Evolutionary conservation across 352 stramenopile genomes (phyloP), one percentile per base, ranked within the genome.

Genomic region (Phytophthora pluvialis): DNA sequence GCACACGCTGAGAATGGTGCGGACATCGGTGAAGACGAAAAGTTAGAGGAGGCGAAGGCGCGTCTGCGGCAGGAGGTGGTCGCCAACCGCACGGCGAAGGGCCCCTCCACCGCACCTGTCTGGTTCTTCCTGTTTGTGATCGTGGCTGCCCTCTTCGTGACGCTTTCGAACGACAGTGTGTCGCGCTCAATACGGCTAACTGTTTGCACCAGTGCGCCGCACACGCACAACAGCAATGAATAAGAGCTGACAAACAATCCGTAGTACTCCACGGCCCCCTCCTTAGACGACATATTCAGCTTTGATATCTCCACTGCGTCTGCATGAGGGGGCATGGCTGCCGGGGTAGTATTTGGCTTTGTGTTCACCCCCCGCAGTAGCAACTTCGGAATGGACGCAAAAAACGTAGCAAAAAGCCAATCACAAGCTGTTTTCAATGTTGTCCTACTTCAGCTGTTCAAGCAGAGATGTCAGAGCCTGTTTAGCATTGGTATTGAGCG

Each of bases 151-250:
- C 26, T 87, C 10, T 81, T 94, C 45, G 75, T 94, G 18, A 70
- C 67, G 47, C 67, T 86, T 58, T 91, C 86, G 36, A 94, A 90
- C 61, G 83, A 94, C 61, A 64, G 71, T 16, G 57, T 86, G 29
- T 94, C 83, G 32, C 65, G 72, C 16, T 65, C 57, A 18, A 82
- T 91, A 40, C 84, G 84, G 10, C 60, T 65, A 16, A 54, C 32
- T 8, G 59, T 75, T 18, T 68, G 57, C 9, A 28, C 56, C 6
- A 60, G 63, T 52, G 42, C 52, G 13, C 47, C 64, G 7, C 68
- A 72, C 57, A 65, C 63, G 8, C 63, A 70, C 31, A 69, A n/a
- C 29, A 75, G 33, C 39, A 75, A 56, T 13, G 65, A 80, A 35
- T 69, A 77, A 68, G 6, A 26, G 44, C 40, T n/a, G 8, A 28